Evolutionary conservation across 129 eudicot species (phyloP).

Genomic region (Solidago caesia): DNA sequence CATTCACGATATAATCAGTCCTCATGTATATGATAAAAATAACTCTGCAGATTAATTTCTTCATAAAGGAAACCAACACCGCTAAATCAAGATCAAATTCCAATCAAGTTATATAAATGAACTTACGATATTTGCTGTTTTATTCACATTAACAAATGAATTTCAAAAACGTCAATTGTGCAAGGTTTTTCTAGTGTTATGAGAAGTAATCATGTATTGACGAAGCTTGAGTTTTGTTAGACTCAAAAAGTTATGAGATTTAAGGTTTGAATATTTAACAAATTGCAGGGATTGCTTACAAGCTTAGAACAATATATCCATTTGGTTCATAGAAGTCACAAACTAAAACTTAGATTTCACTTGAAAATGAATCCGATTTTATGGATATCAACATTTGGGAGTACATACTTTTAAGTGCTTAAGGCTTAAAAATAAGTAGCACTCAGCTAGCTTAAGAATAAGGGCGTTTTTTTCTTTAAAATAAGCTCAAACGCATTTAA

Average conservation of each 20-base stretch:
- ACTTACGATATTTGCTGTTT: neutral
- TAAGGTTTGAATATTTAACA: no score
- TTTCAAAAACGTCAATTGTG: neutral
- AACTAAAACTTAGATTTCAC: neutral
- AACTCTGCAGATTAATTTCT: neutral
- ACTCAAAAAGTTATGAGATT: no score
- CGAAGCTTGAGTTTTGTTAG: no score
- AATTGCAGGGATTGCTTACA: no score
- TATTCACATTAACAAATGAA: neutral
- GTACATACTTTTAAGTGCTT: no score
- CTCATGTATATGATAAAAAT: neutral
- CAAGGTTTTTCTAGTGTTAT: neutral
- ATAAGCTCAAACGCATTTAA: no score
- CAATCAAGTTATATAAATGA: neutral
- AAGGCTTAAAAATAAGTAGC: no score
- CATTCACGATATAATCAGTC: constrained; percentile 6
- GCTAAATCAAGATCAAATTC: neutral
- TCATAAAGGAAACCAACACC: neutral
- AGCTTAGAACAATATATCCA: no score
- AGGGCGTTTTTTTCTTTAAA: no score
- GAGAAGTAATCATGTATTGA: no score
- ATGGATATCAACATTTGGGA: neutral
- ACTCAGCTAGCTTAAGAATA: no score
- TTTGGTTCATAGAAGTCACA: no score
- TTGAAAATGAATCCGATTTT: constrained; percentile 1